Conservation (phyloP, 306 rosid species). For the Myrica gale region DNA sequence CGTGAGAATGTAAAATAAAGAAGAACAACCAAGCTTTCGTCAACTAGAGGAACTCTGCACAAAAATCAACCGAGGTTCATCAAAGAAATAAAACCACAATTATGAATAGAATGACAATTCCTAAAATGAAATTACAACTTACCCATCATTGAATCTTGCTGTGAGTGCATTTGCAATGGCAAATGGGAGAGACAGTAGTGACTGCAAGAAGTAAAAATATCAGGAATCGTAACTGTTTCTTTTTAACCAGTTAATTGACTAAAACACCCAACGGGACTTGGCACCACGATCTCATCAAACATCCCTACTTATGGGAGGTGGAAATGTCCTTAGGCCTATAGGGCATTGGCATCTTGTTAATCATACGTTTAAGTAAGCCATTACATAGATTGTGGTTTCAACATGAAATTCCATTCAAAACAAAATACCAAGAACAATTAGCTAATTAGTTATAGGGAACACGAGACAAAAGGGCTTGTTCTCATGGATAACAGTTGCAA, state of each 20-base stretch:
- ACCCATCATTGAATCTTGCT: constrained; percentile 83
- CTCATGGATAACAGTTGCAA: neutral
- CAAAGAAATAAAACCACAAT: constrained; percentile 21
- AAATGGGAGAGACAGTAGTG: constrained; percentile 75
- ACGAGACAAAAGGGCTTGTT: neutral
- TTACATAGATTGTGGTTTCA: neutral
- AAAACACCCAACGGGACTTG: neutral
- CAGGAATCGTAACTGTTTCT: neutral
- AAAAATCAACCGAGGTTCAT: constrained; percentile 26
- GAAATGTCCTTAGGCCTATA: neutral
- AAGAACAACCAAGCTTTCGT: constrained; percentile 80
- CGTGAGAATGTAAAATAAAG: constrained; percentile 75
- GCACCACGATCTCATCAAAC: neutral
- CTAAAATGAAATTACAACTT: constrained; percentile 28
- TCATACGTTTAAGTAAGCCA: neutral
- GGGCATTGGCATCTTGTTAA: neutral
- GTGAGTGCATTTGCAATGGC: constrained; percentile 89
- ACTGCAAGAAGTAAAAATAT: constrained; percentile 43
- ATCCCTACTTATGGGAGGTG: neutral
- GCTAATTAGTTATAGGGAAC: neutral
- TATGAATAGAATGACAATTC: constrained; percentile 16
- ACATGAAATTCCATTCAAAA: neutral
- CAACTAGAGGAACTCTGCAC: constrained; percentile 70
- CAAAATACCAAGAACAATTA: neutral
- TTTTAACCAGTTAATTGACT: neutral